Percentiles rank a stretch among this genome's conserved stretches.
phyloP scores from a whole-genome alignment of 495 filamentous ascomycete genomes.

The Penicillium roqueforti region DNA sequence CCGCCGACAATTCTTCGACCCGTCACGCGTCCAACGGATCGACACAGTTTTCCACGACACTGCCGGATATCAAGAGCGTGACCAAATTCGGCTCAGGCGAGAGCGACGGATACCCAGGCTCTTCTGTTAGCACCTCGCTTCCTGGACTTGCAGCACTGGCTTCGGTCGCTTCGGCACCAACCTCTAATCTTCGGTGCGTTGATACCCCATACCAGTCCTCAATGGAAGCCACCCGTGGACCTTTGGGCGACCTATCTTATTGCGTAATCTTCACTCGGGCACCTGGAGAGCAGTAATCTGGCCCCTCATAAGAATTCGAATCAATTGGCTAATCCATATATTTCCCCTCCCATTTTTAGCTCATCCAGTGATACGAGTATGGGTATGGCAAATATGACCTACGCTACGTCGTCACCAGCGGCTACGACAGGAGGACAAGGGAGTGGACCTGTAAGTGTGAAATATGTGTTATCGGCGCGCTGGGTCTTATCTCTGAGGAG shows the following conservation, averaged over 20 bases:
- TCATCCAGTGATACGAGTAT: constrained; percentile 48
- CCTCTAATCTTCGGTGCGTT: constrained; percentile 65
- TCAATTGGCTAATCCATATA: constrained; percentile 32
- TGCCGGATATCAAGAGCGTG: constrained; percentile 23
- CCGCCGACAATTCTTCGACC: constrained; percentile 13
- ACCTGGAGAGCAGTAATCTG: background rate
- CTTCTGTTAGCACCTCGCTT: constrained; percentile 28
- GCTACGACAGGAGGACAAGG: constrained; percentile 63
- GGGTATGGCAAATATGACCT: constrained; percentile 55
- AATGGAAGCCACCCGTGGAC: background rate
- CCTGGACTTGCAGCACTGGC: constrained; percentile 54
- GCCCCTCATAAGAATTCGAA: constrained; percentile 13
- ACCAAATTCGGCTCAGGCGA: constrained; percentile 20
- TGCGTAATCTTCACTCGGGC: background rate
- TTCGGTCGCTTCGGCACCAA: constrained; percentile 55
- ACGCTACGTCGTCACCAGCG: constrained; percentile 62
- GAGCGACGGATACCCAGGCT: constrained; percentile 17
- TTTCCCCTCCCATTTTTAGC: constrained; percentile 28
- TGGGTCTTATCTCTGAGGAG: constrained; percentile 13
- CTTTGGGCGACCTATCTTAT: background rate
- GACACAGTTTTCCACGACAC: constrained; percentile 16
- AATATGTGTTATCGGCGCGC: constrained; percentile 7
- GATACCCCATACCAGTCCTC: background rate
- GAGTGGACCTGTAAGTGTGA: constrained; percentile 58
- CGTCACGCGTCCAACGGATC: constrained; percentile 23